Evolutionary conservation across 441 rosid species (phyloP).

Genomic region (Euphorbia corollata): DNA sequence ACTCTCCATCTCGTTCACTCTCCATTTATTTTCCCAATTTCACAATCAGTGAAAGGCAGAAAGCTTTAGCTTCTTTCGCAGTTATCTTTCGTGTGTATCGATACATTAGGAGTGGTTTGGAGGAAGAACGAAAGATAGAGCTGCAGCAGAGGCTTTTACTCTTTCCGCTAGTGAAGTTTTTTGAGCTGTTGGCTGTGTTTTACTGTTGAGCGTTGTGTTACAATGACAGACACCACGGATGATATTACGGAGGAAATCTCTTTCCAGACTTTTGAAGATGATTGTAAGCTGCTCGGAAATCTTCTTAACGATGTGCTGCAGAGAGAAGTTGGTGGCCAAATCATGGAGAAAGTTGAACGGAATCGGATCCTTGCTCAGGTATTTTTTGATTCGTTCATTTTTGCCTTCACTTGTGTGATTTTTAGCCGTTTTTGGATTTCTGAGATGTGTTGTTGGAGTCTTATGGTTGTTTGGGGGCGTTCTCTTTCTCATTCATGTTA

Average conservation of each 20-base stretch:
- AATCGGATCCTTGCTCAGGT: constrained; percentile 84
- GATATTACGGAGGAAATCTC: constrained; percentile 94
- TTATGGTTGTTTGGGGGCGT: neutral
- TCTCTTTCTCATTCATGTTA: neutral
- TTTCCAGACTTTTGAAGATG: constrained; percentile 89
- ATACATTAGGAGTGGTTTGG: too few relatives aligned
- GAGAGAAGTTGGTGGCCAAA: constrained; percentile 57
- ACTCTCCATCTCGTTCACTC: neutral
- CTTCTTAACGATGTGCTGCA: constrained; percentile 82
- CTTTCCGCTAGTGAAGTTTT: neutral
- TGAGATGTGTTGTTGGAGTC: neutral
- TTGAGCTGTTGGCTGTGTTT: neutral
- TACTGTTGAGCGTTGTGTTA: neutral
- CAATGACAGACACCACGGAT: constrained; percentile 96
- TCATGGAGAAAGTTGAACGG: constrained; percentile 77
- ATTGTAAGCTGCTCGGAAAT: constrained; percentile 80
- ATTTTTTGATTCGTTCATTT: neutral
- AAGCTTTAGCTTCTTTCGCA: neutral
- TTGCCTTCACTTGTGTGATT: neutral
- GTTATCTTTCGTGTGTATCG: too few relatives aligned
- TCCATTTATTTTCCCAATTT: neutral
- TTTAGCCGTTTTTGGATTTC: neutral
- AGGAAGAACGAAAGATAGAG: neutral
- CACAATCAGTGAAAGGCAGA: neutral
- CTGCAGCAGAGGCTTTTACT: neutral